Evolutionary conservation across 2,329 filamentous ascomycete species (phyloP).

Genomic region (Cercospora sp.): DNA sequence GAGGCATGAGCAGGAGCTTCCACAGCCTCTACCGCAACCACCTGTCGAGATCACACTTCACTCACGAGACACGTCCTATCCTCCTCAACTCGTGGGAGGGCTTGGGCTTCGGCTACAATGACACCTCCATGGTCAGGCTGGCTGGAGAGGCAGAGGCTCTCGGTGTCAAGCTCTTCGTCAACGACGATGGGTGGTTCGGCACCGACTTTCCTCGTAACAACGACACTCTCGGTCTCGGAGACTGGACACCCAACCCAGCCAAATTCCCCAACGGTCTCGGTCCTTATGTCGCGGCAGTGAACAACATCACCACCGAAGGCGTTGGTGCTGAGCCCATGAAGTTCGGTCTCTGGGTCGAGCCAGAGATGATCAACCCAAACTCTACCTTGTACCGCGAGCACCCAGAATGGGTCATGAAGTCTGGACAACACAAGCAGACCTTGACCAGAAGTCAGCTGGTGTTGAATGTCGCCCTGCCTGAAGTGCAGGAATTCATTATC

Average conservation of each 20-base stretch:
- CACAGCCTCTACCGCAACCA: conserved; percentile 64
- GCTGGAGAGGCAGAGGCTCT: conserved; percentile 59
- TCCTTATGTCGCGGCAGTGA: conserved; percentile 55
- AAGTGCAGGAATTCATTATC: conserved; percentile 66
- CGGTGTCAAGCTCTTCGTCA: conserved; percentile 63
- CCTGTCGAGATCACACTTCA: conserved; percentile 59
- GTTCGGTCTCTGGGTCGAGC: conserved; percentile 68
- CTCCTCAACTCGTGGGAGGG: conserved; percentile 69
- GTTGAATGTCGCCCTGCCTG: conserved; percentile 59
- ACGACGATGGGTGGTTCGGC: conserved; percentile 69
- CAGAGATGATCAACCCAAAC: conserved; percentile 66
- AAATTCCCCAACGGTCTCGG: conserved; percentile 61
- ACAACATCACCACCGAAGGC: conserved; percentile 48
- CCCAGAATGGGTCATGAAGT: conserved; percentile 64
- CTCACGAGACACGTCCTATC: conserved; percentile 53
- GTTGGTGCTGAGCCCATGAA: conserved; percentile 51
- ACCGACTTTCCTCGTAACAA: conserved; percentile 60
- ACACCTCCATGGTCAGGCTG: conserved; percentile 56
- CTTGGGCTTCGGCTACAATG: conserved; percentile 59
- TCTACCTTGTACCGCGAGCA: conserved; percentile 62
- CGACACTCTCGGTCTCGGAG: conserved; percentile 61
- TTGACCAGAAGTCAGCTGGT: conserved; percentile 61
- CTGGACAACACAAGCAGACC: conserved; percentile 58
- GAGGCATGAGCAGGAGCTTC: conserved; percentile 62
- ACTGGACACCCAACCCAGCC: conserved; percentile 61